Evolutionary conservation across 192 early-diverging fungal genomes (phyloP).

Genomic region (Mortierella claussenii): DNA sequence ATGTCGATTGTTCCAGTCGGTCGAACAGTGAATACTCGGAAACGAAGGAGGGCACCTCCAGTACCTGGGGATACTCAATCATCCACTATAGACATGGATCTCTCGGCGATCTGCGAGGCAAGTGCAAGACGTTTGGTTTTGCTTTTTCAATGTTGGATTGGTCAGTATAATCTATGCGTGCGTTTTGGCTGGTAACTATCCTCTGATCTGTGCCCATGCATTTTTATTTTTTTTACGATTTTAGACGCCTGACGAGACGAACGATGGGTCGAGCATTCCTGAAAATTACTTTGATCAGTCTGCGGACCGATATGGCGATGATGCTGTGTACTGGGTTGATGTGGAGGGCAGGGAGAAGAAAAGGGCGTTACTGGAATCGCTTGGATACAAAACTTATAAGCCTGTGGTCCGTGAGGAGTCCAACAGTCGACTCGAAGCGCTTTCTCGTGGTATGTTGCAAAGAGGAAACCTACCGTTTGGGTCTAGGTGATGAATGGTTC

Average conservation of each 20-base stretch:
- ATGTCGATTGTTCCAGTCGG: slow-evolving; percentile 8
- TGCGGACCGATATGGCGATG: slow-evolving; percentile 9
- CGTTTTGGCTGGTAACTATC: not conserved
- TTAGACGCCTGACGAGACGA: slow-evolving; percentile 7
- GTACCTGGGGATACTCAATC: not conserved
- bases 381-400: slow-evolving; percentile 27
- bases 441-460: slow-evolving; percentile 8
- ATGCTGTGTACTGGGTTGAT: slow-evolving; percentile 41
- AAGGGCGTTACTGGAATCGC: slow-evolving; percentile 14
- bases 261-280: slow-evolving; percentile 13
- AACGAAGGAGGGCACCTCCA: not conserved
- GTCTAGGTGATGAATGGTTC: no score
- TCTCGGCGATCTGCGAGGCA: slow-evolving; percentile 8
- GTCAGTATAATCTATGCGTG: no score
- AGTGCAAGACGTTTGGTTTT: not conserved
- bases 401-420: not conserved
- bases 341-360: slow-evolving; percentile 37
- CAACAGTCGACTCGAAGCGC: not conserved
- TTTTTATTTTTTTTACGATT: not conserved
- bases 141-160: not conserved
- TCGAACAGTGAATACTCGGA: not conserved
- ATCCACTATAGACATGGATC: not conserved
- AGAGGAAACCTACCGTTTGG: no score
- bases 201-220: no score
- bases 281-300: slow-evolving; percentile 27